Conservation (phyloP, 2,329 filamentous ascomycete genomes). For the Aspergillus novofumigatus region DNA sequence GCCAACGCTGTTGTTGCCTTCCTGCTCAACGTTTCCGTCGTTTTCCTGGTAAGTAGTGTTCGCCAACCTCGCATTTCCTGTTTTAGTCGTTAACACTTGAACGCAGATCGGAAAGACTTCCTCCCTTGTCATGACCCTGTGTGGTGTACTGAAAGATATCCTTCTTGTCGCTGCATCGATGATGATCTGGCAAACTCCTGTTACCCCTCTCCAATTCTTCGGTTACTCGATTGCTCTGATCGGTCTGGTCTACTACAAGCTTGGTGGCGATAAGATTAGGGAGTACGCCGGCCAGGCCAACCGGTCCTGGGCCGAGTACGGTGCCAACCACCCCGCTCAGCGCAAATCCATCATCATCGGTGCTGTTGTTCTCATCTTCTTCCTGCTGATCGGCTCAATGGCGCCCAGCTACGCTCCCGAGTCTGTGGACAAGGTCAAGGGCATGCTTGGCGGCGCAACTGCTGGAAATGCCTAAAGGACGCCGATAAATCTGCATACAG, state of each 20-base stretch:
- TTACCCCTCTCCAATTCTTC: slow-evolving; percentile 67
- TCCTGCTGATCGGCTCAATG: slow-evolving; percentile 62
- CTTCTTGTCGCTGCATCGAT: slow-evolving; percentile 74
- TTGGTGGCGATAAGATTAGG: slow-evolving; percentile 73
- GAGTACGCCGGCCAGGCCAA: slow-evolving; percentile 68
- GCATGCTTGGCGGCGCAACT: slow-evolving; percentile 33
- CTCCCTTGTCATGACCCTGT: slow-evolving; percentile 77
- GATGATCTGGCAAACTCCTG: slow-evolving; percentile 70
- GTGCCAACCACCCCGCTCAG: slow-evolving; percentile 67
- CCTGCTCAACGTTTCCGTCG: slow-evolving; percentile 74
- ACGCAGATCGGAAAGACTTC: slow-evolving; percentile 80
- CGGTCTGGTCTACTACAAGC: slow-evolving; percentile 65
- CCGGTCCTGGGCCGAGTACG: slow-evolving; percentile 83
- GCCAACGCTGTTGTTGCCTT: slow-evolving; percentile 77
- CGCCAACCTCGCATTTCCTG: background rate
- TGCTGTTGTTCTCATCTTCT: slow-evolving; percentile 61
- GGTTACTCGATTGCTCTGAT: slow-evolving; percentile 71
- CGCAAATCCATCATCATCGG: slow-evolving; percentile 73
- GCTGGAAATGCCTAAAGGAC: slow-evolving; percentile 29
- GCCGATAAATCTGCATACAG: background rate
- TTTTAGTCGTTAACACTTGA: background rate
- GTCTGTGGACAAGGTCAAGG: slow-evolving; percentile 31
- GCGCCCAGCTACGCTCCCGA: slow-evolving; percentile 50
- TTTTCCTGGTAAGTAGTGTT: slow-evolving; percentile 67
- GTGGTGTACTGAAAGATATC: slow-evolving; percentile 83